A percentile compares a stretch with the other conserved stretches of the same genome.
Evolutionary conservation across 768 basidiomycete genomes (phyloP).

Genomic region (Hericium rajendrae): DNA sequence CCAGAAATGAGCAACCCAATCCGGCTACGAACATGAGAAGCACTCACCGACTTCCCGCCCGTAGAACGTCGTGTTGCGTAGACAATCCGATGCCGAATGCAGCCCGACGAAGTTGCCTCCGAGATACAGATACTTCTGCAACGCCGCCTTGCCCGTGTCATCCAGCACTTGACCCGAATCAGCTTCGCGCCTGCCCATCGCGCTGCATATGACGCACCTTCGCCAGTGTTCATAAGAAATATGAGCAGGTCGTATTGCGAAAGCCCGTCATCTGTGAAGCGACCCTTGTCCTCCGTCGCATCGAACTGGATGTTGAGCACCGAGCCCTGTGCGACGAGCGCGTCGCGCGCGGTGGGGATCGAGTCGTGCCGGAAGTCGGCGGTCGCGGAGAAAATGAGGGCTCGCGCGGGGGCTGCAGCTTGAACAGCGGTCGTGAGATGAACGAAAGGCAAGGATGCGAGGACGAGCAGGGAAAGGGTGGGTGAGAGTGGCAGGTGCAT

Average conservation of each 20-base stretch:
- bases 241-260: conserved; percentile 33
- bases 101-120: conserved; percentile 39
- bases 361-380: conserved; percentile 39
- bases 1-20: neutral
- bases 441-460: neutral
- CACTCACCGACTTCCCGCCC: conserved; percentile 29
- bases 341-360: conserved; percentile 38
- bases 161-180: conserved; percentile 28
- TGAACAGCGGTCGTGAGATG: neutral
- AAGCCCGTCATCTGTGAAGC: conserved; percentile 33
- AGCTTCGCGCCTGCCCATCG: no score
- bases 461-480: neutral
- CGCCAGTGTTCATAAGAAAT: conserved; percentile 36
- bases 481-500: neutral
- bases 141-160: conserved; percentile 27
- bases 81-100: conserved; percentile 35
- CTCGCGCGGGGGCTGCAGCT: neutral
- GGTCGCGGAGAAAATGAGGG: conserved; percentile 32
- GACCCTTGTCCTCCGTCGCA: conserved; percentile 32
- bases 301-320: conserved; percentile 30
- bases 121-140: conserved; percentile 32
- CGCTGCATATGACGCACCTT: conserved; percentile 23
- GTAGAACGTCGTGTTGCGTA: conserved; percentile 32
- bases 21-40: neutral
- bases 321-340: conserved; percentile 22